phyloP scores from a whole-genome alignment of 2,329 filamentous ascomycete species.

The Colletotrichum euphorbiae region DNA sequence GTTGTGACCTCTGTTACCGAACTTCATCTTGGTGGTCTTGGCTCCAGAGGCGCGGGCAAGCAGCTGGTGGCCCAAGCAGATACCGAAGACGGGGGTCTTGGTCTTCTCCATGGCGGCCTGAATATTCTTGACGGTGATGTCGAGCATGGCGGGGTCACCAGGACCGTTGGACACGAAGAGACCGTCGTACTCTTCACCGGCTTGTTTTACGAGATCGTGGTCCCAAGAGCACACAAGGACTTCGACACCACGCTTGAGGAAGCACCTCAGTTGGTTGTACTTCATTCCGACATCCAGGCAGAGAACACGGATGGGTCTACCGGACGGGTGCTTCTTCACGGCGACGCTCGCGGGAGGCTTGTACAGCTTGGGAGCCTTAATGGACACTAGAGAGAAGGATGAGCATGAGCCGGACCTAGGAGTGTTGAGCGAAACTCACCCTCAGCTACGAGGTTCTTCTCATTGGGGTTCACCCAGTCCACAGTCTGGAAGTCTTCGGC shows the following conservation, averaged over 20 bases:
- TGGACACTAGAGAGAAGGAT: conserved; percentile 76
- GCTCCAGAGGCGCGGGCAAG: conserved; percentile 90
- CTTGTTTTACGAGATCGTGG: conserved; percentile 84
- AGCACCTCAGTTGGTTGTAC: conserved; percentile 96
- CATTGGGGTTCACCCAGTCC: conserved; percentile 93
- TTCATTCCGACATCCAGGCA: conserved; percentile 98
- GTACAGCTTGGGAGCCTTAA: conserved; percentile 87
- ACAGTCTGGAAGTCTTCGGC: conserved; percentile 76
- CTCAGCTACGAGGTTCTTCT: conserved; percentile 91
- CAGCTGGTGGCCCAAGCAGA: conserved; percentile 94
- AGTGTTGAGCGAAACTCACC: conserved; percentile 70
- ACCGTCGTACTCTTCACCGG: conserved; percentile 89
- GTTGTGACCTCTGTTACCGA: conserved; percentile 98
- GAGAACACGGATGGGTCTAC: conserved; percentile 85
- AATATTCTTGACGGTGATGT: conserved; percentile 83
- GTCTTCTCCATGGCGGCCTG: conserved; percentile 80
- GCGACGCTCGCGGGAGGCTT: conserved; percentile 77
- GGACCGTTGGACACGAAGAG: conserved; percentile 98
- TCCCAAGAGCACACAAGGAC: conserved; percentile 97
- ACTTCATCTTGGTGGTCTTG: conserved; percentile 95
- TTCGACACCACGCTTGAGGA: conserved; percentile 90
- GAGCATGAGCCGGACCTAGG: conserved; percentile 49
- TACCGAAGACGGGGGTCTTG: conserved; percentile 91
- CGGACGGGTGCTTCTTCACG: conserved; percentile 83
- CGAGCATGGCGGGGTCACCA: conserved; percentile 90